phyloP scores from a whole-genome alignment of 2,329 filamentous ascomycete genomes.

The Xylaria sp. region DNA sequence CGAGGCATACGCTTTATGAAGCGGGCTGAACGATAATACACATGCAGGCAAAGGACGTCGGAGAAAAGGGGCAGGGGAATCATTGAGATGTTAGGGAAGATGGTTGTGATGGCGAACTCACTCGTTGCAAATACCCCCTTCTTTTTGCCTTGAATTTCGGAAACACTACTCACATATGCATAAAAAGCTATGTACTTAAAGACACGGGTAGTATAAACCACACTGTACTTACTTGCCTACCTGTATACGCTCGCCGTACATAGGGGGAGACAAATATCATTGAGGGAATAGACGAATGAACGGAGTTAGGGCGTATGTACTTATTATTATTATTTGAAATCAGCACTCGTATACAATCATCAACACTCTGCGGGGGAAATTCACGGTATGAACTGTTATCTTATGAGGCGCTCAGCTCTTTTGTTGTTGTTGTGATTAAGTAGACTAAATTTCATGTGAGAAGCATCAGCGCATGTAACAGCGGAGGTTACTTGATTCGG shows the following conservation, averaged over 20 bases:
- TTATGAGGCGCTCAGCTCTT: neutral
- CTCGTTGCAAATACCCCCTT: neutral
- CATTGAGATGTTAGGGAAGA: neutral
- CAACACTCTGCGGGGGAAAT: neutral
- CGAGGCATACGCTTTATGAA: neutral
- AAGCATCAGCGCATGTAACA: neutral
- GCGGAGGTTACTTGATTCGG: neutral
- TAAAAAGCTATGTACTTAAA: constrained; percentile 14
- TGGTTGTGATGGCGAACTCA: neutral
- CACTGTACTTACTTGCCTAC: neutral
- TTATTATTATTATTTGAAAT: neutral
- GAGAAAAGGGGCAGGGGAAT: neutral
- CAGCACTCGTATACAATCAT: neutral
- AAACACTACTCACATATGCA: neutral
- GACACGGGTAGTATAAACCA: neutral
- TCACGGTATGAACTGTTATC: neutral
- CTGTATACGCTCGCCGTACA: constrained; percentile 4
- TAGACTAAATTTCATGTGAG: no score
- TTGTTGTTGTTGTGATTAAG: neutral
- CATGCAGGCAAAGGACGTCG: neutral
- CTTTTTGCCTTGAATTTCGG: neutral
- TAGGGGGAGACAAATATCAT: neutral
- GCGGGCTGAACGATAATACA: neutral
- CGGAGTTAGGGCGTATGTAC: neutral
- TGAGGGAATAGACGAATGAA: neutral